Percentiles rank a stretch among this genome's conserved stretches.
Conservation (phyloP, 2,329 filamentous ascomycete genomes). For the Balansia obtecta region DNA sequence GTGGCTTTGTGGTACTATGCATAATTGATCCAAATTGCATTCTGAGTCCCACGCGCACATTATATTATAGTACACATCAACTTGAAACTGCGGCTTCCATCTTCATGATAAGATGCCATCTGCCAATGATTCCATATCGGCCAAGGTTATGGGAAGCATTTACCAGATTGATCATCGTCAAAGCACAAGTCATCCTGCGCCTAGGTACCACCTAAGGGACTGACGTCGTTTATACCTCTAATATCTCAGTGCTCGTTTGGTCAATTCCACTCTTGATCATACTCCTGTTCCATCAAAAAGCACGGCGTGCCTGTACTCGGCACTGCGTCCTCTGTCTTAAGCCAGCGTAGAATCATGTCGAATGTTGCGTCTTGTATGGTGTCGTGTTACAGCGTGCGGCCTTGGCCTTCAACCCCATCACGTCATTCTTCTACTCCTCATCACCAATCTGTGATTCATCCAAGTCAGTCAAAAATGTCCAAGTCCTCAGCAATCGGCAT, state of each 20-base stretch:
- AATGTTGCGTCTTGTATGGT: background rate
- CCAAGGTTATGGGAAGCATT: background rate
- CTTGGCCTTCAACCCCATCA: background rate
- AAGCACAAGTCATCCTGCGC: background rate
- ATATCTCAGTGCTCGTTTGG: background rate
- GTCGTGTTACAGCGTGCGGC: constrained; percentile 7
- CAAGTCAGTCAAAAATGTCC: background rate
- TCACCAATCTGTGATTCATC: constrained; percentile 22
- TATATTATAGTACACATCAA: no score
- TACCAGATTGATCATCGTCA: constrained; percentile 5
- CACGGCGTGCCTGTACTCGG: background rate
- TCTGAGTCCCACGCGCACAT: no score
- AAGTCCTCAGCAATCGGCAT: background rate
- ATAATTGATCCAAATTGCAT: no score
- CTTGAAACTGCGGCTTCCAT: no score
- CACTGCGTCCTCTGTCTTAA: constrained; percentile 2
- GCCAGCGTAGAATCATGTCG: background rate
- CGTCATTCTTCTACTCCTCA: constrained; percentile 20
- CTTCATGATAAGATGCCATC: background rate
- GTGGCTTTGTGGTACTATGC: no score
- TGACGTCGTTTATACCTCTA: background rate
- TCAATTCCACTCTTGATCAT: background rate
- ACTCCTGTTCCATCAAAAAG: background rate
- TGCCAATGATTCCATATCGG: no score
- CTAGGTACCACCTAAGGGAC: background rate